These are phyloP conservation scores for Naganishia albida DNA, from an alignment of 1,284 basidiomycete genomes.

Conservation along the genomic window DNA sequence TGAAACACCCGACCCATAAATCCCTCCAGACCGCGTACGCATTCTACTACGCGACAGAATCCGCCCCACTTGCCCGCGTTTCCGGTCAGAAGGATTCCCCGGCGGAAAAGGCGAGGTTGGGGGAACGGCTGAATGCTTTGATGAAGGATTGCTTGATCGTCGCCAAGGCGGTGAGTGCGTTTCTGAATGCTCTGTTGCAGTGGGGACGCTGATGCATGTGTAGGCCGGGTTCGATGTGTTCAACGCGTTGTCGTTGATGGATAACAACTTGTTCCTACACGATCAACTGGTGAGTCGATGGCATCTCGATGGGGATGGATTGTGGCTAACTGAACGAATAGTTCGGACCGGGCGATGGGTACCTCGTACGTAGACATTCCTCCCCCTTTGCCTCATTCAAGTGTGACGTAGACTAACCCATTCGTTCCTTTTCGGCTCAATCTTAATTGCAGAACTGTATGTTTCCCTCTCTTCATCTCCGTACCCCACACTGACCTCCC, in stretches of 20 bases:
- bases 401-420: slow-evolving; percentile 42
- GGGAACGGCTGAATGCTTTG: slow-evolving; percentile 70
- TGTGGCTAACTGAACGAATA: slow-evolving; percentile 48
- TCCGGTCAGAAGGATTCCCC: slow-evolving; percentile 55
- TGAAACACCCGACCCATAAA: slow-evolving; percentile 54
- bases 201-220: slow-evolving; percentile 6
- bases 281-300: slow-evolving; percentile 70
- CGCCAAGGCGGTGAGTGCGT: slow-evolving; percentile 61
- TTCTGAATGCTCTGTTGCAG: neutral
- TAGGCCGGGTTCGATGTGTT: slow-evolving; percentile 89
- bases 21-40: slow-evolving; percentile 60
- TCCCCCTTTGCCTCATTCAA: too few relatives aligned
- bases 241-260: slow-evolving; percentile 92
- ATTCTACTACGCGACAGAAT: slow-evolving; percentile 59
- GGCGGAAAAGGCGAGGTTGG: slow-evolving; percentile 65
- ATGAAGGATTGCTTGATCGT: slow-evolving; percentile 76
- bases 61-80: slow-evolving; percentile 38
- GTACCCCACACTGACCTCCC: slow-evolving; percentile 5
- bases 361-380: slow-evolving; percentile 57
- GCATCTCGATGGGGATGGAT: neutral
- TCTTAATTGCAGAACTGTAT: slow-evolving; percentile 41
- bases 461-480: slow-evolving; percentile 11
- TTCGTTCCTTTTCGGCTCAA: neutral
- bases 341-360: slow-evolving; percentile 89
- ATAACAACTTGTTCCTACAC: slow-evolving; percentile 78